Evolutionary conservation across 352 stramenopile genomes (phyloP).

Genomic region (Sclerospora graminicola): DNA sequence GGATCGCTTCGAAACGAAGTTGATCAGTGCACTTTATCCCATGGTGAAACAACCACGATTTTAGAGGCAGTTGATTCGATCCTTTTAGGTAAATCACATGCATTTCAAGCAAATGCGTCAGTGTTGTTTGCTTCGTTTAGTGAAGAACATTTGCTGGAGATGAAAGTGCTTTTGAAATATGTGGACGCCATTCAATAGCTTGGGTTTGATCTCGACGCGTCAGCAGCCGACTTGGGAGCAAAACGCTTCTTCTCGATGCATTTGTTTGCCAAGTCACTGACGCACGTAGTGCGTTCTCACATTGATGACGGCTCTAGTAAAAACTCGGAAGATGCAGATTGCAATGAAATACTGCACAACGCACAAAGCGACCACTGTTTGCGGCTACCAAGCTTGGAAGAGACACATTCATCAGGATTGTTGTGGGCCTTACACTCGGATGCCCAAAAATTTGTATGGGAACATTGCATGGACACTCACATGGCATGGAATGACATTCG

Average conservation of each 20-base stretch:
- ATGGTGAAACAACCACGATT: slow-evolving; percentile 18
- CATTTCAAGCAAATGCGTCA: slow-evolving; percentile 26
- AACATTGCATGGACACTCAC: slow-evolving; percentile 50
- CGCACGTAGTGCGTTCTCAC: slow-evolving; percentile 26
- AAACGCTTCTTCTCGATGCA: slow-evolving; percentile 70
- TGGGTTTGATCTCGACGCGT: slow-evolving; percentile 67
- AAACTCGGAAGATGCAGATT: slow-evolving; percentile 15
- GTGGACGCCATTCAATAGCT: slow-evolving; percentile 62
- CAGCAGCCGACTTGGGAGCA: slow-evolving; percentile 60
- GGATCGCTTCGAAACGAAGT: slow-evolving; percentile 7
- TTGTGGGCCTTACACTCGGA: slow-evolving; percentile 79
- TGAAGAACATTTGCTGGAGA: slow-evolving; percentile 56
- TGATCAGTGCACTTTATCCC: slow-evolving; percentile 12
- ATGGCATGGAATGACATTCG: slow-evolving; percentile 54
- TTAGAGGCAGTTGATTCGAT: slow-evolving; percentile 26
- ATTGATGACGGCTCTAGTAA: slow-evolving; percentile 5
- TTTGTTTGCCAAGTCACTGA: slow-evolving; percentile 52
- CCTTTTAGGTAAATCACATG: slow-evolving; percentile 12
- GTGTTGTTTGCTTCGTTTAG: slow-evolving; percentile 58
- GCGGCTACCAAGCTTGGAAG: slow-evolving; percentile 22
- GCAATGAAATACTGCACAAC: too few species aligned
- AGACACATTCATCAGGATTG: slow-evolving; percentile 58
- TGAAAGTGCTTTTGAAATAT: slow-evolving; percentile 60
- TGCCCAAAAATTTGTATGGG: slow-evolving; percentile 64
- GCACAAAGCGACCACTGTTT: too few species aligned